Percentiles rank a stretch among this genome's conserved stretches.
Evolutionary conservation across 108 stramenopile species (phyloP).

Genomic region (Cyclotella baltica): DNA sequence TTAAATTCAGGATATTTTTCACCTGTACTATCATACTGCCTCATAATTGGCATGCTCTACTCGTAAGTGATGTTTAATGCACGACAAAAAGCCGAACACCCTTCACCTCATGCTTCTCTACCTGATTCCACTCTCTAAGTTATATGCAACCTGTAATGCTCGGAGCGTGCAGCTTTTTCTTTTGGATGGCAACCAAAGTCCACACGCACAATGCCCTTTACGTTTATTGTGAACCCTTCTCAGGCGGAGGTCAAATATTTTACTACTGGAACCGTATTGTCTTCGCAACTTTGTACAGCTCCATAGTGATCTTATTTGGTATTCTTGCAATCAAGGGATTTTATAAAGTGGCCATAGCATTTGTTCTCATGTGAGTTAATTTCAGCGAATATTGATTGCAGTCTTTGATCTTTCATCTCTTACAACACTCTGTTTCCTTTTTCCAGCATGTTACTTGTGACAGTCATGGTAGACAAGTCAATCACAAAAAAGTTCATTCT

Average conservation of each 20-base stretch:
- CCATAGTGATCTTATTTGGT: slow-evolving; percentile 48
- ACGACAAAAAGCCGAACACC: not conserved
- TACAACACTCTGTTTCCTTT: not conserved
- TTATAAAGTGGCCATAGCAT: slow-evolving; percentile 18
- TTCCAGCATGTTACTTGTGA: slow-evolving; percentile 28
- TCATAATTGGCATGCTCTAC: slow-evolving; percentile 51
- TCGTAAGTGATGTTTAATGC: slow-evolving; percentile 14
- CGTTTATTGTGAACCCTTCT: slow-evolving; percentile 59
- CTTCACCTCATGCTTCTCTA: slow-evolving; percentile 36
- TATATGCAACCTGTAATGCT: slow-evolving; percentile 49
- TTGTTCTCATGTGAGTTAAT: slow-evolving; percentile 26
- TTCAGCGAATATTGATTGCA: not conserved
- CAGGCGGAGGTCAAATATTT: slow-evolving; percentile 65
- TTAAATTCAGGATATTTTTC: slow-evolving; percentile 31
- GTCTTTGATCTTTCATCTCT: not conserved
- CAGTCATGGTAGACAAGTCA: slow-evolving; percentile 33
- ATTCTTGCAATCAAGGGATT: slow-evolving; percentile 36
- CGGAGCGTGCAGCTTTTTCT: slow-evolving; percentile 57
- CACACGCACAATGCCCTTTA: slow-evolving; percentile 67
- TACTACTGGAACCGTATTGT: slow-evolving; percentile 59
- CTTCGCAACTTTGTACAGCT: slow-evolving; percentile 51
- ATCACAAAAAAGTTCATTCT: slow-evolving; percentile 38
- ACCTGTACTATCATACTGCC: slow-evolving; percentile 40
- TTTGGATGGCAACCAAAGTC: slow-evolving; percentile 60
- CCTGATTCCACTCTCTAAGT: slow-evolving; percentile 18